A percentile compares a stretch with the other conserved stretches of the same genome.
phyloP scores from a whole-genome alignment of 495 filamentous ascomycete genomes.

The Diplogelasinospora grovesii region DNA sequence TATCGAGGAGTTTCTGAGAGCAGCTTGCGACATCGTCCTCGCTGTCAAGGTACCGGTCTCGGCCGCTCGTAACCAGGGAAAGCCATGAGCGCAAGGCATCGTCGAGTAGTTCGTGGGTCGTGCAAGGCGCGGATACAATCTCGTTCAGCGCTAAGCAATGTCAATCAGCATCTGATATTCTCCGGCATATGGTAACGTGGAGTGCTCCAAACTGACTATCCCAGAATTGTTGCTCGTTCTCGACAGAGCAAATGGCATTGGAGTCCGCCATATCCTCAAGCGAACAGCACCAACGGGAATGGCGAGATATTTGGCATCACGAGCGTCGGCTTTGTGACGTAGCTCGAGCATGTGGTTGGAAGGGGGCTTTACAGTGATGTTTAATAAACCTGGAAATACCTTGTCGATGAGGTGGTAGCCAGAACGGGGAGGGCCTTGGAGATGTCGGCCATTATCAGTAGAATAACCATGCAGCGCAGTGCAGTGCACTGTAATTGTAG shows the following conservation, averaged over 20 bases:
- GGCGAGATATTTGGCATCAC: slow-evolving; percentile 20
- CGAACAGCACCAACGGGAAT: slow-evolving; percentile 12
- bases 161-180: slow-evolving; percentile 4
- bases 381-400: no score
- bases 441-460: not conserved
- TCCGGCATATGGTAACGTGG: not conserved
- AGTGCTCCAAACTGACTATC: slow-evolving; percentile 51
- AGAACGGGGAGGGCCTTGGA: not conserved
- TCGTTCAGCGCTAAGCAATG: slow-evolving; percentile 63
- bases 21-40: slow-evolving; percentile 83
- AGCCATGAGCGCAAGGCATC: slow-evolving; percentile 80
- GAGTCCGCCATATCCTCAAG: slow-evolving; percentile 49
- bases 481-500: not conserved
- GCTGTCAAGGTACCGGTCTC: slow-evolving; percentile 74
- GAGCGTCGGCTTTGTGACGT: slow-evolving; percentile 4
- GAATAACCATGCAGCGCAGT: not conserved
- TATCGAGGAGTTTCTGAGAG: slow-evolving; percentile 72
- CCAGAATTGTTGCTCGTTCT: slow-evolving; percentile 93
- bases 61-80: slow-evolving; percentile 67
- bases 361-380: not conserved
- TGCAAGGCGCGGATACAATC: slow-evolving; percentile 66
- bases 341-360: not conserved
- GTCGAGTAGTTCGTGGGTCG: slow-evolving; percentile 73
- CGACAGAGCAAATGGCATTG: slow-evolving; percentile 58
- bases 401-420: no score